phyloP scores from a whole-genome alignment of 805 yeast genomes.

The Candida loeiensis region DNA sequence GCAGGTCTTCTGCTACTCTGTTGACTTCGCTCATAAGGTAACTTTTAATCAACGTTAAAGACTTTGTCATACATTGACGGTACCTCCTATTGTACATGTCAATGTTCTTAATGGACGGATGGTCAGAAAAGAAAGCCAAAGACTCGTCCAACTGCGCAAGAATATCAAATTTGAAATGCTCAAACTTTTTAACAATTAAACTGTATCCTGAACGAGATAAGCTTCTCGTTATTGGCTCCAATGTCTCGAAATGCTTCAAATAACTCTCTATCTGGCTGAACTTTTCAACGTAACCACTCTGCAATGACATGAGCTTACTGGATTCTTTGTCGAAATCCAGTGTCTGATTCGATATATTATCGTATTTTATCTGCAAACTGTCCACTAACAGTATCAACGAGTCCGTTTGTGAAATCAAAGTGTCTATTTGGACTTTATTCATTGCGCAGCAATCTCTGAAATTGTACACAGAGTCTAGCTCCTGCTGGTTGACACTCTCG shows the following conservation, averaged over 20 bases:
- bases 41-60: conserved; percentile 70
- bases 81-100: conserved; percentile 69
- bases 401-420: conserved; percentile 45
- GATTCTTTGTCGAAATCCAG: conserved; percentile 59
- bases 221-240: conserved; percentile 65
- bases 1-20: conserved; percentile 22
- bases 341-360: conserved; percentile 60
- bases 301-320: conserved; percentile 45
- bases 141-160: conserved; percentile 64
- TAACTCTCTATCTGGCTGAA: conserved; percentile 44
- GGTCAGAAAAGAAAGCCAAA: conserved; percentile 53
- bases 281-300: conserved; percentile 39
- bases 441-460: conserved; percentile 34
- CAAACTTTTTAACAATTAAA: conserved; percentile 51
- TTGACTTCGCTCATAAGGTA: conserved; percentile 50
- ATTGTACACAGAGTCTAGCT: conserved; percentile 29
- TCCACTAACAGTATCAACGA: conserved; percentile 44
- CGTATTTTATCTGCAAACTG: conserved; percentile 48
- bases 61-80: conserved; percentile 79
- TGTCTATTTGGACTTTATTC: conserved; percentile 19
- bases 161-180: conserved; percentile 40
- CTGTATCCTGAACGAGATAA: conserved; percentile 67
- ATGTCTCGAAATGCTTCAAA: conserved; percentile 60
- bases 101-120: conserved; percentile 56
- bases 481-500: conserved; percentile 33